A percentile compares a stretch with the other conserved stretches of the same genome.
These are phyloP conservation scores for Mycena albidolilacea DNA, from an alignment of 768 basidiomycete genomes.

Conservation along the genomic window DNA sequence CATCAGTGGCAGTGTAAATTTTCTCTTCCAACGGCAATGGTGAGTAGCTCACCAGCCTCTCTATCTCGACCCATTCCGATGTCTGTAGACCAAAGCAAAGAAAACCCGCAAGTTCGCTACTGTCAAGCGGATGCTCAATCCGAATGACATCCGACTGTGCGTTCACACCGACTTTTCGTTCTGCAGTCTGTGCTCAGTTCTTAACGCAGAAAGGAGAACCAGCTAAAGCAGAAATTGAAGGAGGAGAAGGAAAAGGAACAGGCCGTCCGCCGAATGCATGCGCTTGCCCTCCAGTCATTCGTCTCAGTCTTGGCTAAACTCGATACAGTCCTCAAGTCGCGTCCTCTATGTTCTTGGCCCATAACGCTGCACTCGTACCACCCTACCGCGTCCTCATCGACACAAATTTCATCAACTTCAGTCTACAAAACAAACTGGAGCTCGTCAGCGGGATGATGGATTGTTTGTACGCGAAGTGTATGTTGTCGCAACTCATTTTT, in stretches of 20 bases:
- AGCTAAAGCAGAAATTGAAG: slow-evolving; percentile 90
- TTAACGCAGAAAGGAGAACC: slow-evolving; percentile 87
- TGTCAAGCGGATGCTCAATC: slow-evolving; percentile 95
- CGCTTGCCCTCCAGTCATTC: slow-evolving; percentile 12
- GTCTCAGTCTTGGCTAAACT: slow-evolving; percentile 19
- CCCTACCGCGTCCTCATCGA: slow-evolving; percentile 98
- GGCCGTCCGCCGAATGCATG: slow-evolving; percentile 82
- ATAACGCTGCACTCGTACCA: slow-evolving; percentile 95
- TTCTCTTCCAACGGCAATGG: slow-evolving; percentile 16
- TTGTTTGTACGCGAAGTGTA: slow-evolving; percentile 97
- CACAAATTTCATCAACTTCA: slow-evolving; percentile 99
- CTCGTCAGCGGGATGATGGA: slow-evolving; percentile 99
- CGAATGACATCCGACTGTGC: slow-evolving; percentile 93
- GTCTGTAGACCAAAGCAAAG: slow-evolving; percentile 84
- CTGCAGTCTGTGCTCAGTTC: slow-evolving; percentile 31
- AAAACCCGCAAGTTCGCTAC: slow-evolving; percentile 96
- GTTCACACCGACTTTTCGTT: slow-evolving; percentile 45
- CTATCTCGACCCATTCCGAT: slow-evolving; percentile 1
- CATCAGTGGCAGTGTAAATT: slow-evolving; percentile 17
- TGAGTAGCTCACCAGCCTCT: background rate
- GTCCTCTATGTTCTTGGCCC: slow-evolving; percentile 94
- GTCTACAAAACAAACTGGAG: slow-evolving; percentile 97
- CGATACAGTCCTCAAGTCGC: slow-evolving; percentile 80
- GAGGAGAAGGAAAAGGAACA: slow-evolving; percentile 86
- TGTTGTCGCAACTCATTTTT: slow-evolving; percentile 22